Evolutionary conservation across 352 stramenopile genomes (phyloP), one percentile per base, ranked within the genome.

Genomic region (Phytophthora macrochlamydospora): DNA sequence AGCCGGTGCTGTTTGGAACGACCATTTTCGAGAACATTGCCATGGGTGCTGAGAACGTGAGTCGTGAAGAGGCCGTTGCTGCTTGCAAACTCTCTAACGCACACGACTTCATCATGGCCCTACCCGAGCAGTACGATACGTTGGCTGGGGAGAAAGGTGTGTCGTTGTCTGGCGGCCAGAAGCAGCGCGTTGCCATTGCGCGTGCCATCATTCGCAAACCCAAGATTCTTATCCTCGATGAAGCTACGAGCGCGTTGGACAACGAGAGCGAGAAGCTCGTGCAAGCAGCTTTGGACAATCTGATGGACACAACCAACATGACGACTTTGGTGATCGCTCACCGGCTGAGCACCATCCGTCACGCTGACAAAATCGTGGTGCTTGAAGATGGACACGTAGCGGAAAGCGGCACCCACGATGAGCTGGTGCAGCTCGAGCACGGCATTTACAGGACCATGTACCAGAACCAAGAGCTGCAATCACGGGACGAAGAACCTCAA

Each of bases 251-350:
- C 32, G 72, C 77, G 38, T 30, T 80, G 50, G 72, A 82, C 37
- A 51, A 38, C 31, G 48, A 73, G 40, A 81, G 67, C 38, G 73
- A 81, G 69, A 33, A 51, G 2, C 33, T 51, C n/a, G 55, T 79
- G 7, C 67, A 55, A 33, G 61, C 31, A 24, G 40, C 64, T 7
- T 46, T 72, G 43, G 45, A 72, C 31, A 30, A 45, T 3, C 12
- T 60, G 53, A 55, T 60, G 35, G 40, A 33, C 24, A 53, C 73
- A 61, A 84, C 71, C 0, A 71, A 77, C 18, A 87, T 85, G 32
- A 98, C 98, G 37, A 64, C 64, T 4, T 52, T 82, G 55, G 55
- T 70, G 2, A 97, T 98, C 56, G 96, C 96, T 0, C 96, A 99
- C 73, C 81, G 95, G 3, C 67, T 99, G 24, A 94, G 50, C 9